Evolutionary conservation across 2,329 filamentous ascomycete species (phyloP).

Genomic region (Seiridium unicorne): DNA sequence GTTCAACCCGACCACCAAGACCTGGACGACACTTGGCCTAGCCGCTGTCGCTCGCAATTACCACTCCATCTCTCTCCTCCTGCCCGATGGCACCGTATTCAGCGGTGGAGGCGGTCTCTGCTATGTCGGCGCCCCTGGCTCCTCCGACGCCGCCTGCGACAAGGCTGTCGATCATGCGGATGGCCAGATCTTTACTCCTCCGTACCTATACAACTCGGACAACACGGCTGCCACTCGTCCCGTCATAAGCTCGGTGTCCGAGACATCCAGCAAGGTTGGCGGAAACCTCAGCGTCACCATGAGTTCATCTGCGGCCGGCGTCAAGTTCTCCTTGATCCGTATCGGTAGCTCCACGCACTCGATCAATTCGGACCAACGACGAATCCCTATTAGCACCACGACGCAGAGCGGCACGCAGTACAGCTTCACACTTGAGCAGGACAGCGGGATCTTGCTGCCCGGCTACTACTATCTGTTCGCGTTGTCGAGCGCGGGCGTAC

Average conservation of each 20-base stretch:
- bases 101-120: slow-evolving; percentile 54
- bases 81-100: slow-evolving; percentile 49
- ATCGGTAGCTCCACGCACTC: slow-evolving; percentile 51
- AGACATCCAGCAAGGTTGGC: slow-evolving; percentile 26
- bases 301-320: slow-evolving; percentile 15
- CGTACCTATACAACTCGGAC: slow-evolving; percentile 49
- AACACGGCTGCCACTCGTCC: slow-evolving; percentile 40
- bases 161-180: slow-evolving; percentile 50
- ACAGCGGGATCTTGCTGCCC: slow-evolving; percentile 48
- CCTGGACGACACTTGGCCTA: slow-evolving; percentile 35
- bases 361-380: slow-evolving; percentile 57
- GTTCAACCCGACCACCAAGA: slow-evolving; percentile 39
- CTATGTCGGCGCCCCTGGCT: slow-evolving; percentile 26
- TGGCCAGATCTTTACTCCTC: slow-evolving; percentile 53
- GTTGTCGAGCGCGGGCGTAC: slow-evolving; percentile 40
- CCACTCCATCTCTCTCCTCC: slow-evolving; percentile 46
- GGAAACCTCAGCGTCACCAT: slow-evolving; percentile 26
- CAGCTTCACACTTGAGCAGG: slow-evolving; percentile 39
- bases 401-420: slow-evolving; percentile 29
- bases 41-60: slow-evolving; percentile 44
- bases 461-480: slow-evolving; percentile 56
- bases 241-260: slow-evolving; percentile 32
- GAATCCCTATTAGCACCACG: slow-evolving; percentile 40
- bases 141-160: slow-evolving; percentile 21
- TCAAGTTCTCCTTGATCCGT: slow-evolving; percentile 43